Base-by-base conservation (phyloP, 2,329 filamentous ascomycete species). In the Mycosphaerelloides madeirae region DNA sequence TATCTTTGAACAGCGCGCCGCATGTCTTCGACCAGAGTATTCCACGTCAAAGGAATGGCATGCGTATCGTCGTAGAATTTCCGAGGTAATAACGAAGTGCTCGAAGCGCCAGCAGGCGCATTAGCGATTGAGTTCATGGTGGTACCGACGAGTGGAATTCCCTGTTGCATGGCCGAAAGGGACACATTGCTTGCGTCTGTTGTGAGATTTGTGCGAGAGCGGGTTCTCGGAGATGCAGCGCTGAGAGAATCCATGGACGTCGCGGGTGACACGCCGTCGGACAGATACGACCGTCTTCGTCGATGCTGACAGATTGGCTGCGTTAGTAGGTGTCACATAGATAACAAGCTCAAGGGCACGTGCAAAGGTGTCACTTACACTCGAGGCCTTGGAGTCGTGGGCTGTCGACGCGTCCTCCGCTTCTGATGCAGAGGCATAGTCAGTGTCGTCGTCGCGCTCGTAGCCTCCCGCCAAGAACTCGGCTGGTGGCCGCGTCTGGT, bases 41-140 rank as follows among this genome's bases (percentile, higher is more conserved):
- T 87, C 93, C 93, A 98, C 9, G 88, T 94, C 37, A 95, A 72
- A 6, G 87, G 83, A 8, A 86, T 78, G 3, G 83, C 81, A 38
- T 81, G 80, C n/a, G 84, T 83, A 63, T 96, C 89, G 56, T 97
- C 90, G 60, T 95, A 93, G 69, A 95, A 95, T 39, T 86, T 88
- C 47, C 83, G 82, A 28, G 88, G 85, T 47, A 89, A 79, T 33
- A 70, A 68, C 25, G 73, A 70, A 38, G 56, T 49, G 38, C 55
- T 54, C 44, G 56, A 56, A 35, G 50, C 46, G 36, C 46, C 48
- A 39, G 54, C 56, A 29, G 72, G 67, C 52, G 72, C 73, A 55
- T 76, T 75, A 32, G 73, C 70, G 53, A 79, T 77, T 14, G 78
- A 79, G 6, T 73, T 75, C 53, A 74, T 71, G 43, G 71, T 75